These are phyloP conservation scores for Lachnellula willkommii DNA, from an alignment of 2,329 filamentous ascomycete species.

Conservation along the genomic window DNA sequence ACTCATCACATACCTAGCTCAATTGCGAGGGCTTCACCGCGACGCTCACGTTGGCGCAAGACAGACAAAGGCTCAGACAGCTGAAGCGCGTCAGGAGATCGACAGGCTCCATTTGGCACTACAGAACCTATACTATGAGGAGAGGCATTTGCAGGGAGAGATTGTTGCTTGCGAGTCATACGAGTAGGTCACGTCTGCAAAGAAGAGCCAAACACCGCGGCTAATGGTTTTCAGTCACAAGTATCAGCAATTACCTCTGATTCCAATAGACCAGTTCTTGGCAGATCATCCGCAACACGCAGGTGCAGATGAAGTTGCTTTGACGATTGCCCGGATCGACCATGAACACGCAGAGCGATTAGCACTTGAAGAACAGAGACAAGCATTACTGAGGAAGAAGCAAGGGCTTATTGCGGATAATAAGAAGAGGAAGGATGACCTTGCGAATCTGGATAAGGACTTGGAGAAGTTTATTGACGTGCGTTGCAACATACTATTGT, in stretches of 20 bases:
- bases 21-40: conserved; percentile 77
- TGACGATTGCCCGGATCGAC: conserved; percentile 87
- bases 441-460: conserved; percentile 85
- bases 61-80: conserved; percentile 79
- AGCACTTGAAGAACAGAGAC: conserved; percentile 75
- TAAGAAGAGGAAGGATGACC: conserved; percentile 87
- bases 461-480: conserved; percentile 92
- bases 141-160: conserved; percentile 82
- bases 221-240: conserved; percentile 58
- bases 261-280: conserved; percentile 79
- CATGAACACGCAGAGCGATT: conserved; percentile 84
- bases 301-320: conserved; percentile 66
- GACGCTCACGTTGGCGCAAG: conserved; percentile 74
- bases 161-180: conserved; percentile 88
- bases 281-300: conserved; percentile 67
- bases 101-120: conserved; percentile 87
- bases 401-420: conserved; percentile 69
- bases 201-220: background rate
- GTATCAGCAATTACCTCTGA: conserved; percentile 78
- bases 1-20: conserved; percentile 71
- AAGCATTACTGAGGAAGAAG: conserved; percentile 69
- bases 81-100: conserved; percentile 83
- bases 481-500: conserved; percentile 31
- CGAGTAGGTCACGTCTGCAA: conserved; percentile 63
- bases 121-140: conserved; percentile 95